Evolutionary conservation across 1,284 basidiomycete species (phyloP).

Genomic region (Apiotrichum domesticum): DNA sequence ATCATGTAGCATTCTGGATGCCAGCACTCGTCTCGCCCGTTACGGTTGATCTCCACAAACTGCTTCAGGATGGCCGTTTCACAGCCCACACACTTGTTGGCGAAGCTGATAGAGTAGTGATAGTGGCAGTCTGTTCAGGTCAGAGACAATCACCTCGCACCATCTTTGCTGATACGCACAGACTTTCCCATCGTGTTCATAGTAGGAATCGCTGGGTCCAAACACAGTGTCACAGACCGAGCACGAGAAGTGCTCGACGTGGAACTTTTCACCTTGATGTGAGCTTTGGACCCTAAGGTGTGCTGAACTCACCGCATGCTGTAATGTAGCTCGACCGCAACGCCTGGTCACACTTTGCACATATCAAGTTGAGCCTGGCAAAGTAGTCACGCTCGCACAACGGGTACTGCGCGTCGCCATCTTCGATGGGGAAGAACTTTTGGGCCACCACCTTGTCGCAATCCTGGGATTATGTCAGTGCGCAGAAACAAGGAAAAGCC

Average conservation of each 20-base stretch:
- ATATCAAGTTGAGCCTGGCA: slow-evolving; percentile 89
- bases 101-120: slow-evolving; percentile 97
- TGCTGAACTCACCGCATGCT: slow-evolving; percentile 93
- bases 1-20: slow-evolving; percentile 99
- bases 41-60: slow-evolving; percentile 98
- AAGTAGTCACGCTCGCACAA: slow-evolving; percentile 99
- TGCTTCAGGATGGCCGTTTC: slow-evolving; percentile 98
- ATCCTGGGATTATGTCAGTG: slow-evolving; percentile 57
- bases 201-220: slow-evolving; percentile 97
- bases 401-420: slow-evolving; percentile 66
- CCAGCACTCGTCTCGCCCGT: slow-evolving; percentile 98
- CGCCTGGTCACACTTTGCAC: slow-evolving; percentile 90
- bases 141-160: no score
- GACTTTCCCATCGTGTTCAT: slow-evolving; percentile 93
- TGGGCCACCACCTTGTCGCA: slow-evolving; percentile 93
- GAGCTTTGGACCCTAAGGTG: slow-evolving; percentile 54
- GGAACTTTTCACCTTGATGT: slow-evolving; percentile 84
- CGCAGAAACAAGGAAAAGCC: background rate
- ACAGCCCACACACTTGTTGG: slow-evolving; percentile 96
- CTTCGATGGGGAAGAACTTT: slow-evolving; percentile 97
- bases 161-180: slow-evolving; percentile 46
- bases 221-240: slow-evolving; percentile 93
- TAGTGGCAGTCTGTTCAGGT: slow-evolving; percentile 67
- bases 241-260: slow-evolving; percentile 99
- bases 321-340: slow-evolving; percentile 97